These are phyloP conservation scores for Apiotrichum mycotoxinovorans DNA, from an alignment of 1,284 basidiomycete genomes.

Conservation along the genomic window DNA sequence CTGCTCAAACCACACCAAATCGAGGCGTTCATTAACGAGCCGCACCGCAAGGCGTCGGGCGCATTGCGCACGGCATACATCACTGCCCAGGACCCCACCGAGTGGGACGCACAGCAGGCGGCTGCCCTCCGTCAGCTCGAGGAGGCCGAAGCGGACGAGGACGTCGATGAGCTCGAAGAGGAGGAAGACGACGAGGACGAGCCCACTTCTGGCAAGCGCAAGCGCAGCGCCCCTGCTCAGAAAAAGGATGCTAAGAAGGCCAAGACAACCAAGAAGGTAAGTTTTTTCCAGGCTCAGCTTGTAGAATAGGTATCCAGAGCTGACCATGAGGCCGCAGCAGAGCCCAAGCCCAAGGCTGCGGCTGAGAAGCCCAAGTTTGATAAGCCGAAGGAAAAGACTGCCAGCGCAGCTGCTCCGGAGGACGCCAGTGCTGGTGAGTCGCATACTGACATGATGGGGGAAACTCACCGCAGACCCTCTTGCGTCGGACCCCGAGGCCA, in stretches of 20 bases:
- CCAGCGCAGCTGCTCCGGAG: slow-evolving; percentile 7
- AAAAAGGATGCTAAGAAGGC: slow-evolving; percentile 56
- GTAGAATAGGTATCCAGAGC: not conserved
- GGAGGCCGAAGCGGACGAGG: slow-evolving; percentile 57
- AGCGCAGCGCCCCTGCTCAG: slow-evolving; percentile 51
- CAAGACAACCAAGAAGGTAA: slow-evolving; percentile 50
- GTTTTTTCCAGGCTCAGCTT: no score
- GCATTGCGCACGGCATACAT: slow-evolving; percentile 77
- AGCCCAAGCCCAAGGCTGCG: slow-evolving; percentile 34
- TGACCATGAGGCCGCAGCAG: not conserved
- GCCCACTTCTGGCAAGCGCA: slow-evolving; percentile 57
- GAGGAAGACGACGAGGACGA: slow-evolving; percentile 57
- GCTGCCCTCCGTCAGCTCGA: slow-evolving; percentile 58
- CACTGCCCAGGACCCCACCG: slow-evolving; percentile 72
- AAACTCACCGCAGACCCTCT: not conserved
- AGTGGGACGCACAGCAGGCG: slow-evolving; percentile 58
- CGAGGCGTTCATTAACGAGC: slow-evolving; percentile 71
- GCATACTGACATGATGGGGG: not conserved
- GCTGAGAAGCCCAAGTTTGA: slow-evolving; percentile 40
- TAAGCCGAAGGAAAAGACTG: slow-evolving; percentile 28
- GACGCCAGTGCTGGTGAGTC: slow-evolving; percentile 36
- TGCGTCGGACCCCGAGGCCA: slow-evolving; percentile 60
- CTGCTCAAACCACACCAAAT: slow-evolving; percentile 76
- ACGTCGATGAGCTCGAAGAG: slow-evolving; percentile 60
- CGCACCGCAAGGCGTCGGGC: slow-evolving; percentile 63